Conservation (phyloP, 805 yeast species). For the Kodamaea kaohsiungensis region DNA sequence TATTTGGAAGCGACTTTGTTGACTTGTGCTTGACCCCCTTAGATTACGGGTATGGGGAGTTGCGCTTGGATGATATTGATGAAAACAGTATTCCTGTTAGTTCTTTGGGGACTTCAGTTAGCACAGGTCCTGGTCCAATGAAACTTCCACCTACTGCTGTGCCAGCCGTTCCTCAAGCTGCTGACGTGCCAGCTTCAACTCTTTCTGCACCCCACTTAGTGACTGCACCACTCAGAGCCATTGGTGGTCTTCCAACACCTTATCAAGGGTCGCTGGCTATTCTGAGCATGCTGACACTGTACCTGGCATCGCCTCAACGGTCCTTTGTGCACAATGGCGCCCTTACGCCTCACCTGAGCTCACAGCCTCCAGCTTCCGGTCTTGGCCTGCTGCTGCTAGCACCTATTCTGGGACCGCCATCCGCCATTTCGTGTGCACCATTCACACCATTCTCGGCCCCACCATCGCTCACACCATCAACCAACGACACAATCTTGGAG, state of each 20-base stretch:
- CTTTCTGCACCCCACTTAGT: background rate
- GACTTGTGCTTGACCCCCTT: conserved; percentile 57
- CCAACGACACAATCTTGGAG: background rate
- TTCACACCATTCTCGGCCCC: background rate
- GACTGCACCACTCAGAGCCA: background rate
- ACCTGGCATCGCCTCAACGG: background rate
- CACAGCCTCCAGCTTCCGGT: background rate
- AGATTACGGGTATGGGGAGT: conserved; percentile 66
- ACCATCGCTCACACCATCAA: background rate
- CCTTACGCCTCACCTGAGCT: background rate
- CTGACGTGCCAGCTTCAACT: no score
- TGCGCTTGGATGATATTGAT: conserved; percentile 40
- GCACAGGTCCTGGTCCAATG: background rate
- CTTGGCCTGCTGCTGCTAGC: background rate
- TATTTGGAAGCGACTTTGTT: conserved; percentile 75
- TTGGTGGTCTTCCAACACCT: background rate
- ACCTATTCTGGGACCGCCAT: background rate
- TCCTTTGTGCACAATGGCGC: background rate
- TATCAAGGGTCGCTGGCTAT: background rate
- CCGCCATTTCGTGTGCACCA: background rate
- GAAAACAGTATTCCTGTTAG: background rate
- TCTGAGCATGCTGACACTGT: background rate
- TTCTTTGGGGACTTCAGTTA: background rate
- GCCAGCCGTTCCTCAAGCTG: background rate
- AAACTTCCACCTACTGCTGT: background rate